Evolutionary conservation across 345 rosid species (phyloP).

Genomic region (Hibiscus trionum): DNA sequence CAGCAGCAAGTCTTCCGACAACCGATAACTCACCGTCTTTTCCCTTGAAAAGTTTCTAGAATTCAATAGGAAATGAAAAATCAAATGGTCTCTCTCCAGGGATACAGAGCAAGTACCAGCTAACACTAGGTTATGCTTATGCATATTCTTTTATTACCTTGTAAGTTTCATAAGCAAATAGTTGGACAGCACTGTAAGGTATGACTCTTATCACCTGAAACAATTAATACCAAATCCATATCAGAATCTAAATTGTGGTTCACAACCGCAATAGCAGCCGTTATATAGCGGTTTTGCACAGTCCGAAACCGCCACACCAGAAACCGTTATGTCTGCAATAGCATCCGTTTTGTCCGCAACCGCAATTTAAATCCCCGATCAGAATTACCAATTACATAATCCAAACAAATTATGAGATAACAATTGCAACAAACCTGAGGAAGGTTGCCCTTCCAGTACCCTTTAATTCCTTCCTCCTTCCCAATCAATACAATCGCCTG

Average conservation of each 20-base stretch:
- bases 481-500: slow-evolving; percentile 76
- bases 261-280: too few relatives aligned
- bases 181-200: slow-evolving; percentile 96
- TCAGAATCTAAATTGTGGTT: background rate
- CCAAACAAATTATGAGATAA: background rate
- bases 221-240: slow-evolving; percentile 16
- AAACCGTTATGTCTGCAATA: too few relatives aligned
- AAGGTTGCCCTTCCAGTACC: slow-evolving; percentile 98
- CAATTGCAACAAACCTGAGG: slow-evolving; percentile 61
- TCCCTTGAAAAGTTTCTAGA: slow-evolving; percentile 71
- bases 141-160: slow-evolving; percentile 41
- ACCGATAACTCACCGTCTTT: slow-evolving; percentile 76
- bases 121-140: background rate
- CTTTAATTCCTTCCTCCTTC: slow-evolving; percentile 88
- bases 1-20: slow-evolving; percentile 88
- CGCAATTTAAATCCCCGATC: too few relatives aligned
- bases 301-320: too few relatives aligned
- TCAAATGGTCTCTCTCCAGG: background rate
- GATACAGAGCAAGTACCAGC: background rate
- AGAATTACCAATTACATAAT: background rate
- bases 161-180: slow-evolving; percentile 83
- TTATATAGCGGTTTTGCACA: too few relatives aligned
- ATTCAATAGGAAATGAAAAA: slow-evolving; percentile 22
- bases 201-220: slow-evolving; percentile 79
- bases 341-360: too few relatives aligned